Evolutionary conservation across 306 rosid species (phyloP), one percentile per base, ranked within the genome.

Genomic region (Coriaria nepalensis): DNA sequence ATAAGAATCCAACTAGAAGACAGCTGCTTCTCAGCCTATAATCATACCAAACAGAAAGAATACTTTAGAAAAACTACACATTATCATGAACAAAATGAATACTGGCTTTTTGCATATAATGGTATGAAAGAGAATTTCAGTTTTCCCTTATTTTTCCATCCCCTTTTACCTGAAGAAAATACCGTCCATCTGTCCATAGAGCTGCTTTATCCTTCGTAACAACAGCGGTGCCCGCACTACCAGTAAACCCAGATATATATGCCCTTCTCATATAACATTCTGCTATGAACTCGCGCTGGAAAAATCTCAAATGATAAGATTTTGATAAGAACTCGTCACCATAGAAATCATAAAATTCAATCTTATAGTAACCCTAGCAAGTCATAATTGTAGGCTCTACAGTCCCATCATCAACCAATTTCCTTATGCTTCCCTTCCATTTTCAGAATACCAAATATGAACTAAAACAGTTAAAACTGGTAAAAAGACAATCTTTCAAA

Each of bases 181-280:
- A 90, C 57, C 97, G 88, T 15, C 97, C 97, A 56, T 90, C 97
- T 0, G 97, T 90, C 97, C 97, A 90, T 33, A 90, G 82, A 52
- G 94, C 97, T 53, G 95, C 94, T 66, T 75, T 77, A 69, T 90
- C 93, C 64, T 75, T 81, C 0, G 95, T 81, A 52, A 90, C 87
- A 52, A 90, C 87, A 33, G 87, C 95, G 41, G 97, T 90, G 41
- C 95, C 97, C 56, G 95, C 92, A 52, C 92, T 90, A 40, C 95
- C 97, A 40, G 84, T 81, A 49, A 90, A 90, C 13, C 94, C 97
- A 0, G 95, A 81, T 62, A 84, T 65, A 74, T 66, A 90, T 5
- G 80, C 60, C 74, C 95, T 73, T 80, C 97, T 76, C 77, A 56
- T 68, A 61, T 73, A 84, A 68, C 95, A 84, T 47, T 90, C 82